Evolutionary conservation across 352 stramenopile genomes (phyloP).

Genomic region (Phytophthora crassamura): DNA sequence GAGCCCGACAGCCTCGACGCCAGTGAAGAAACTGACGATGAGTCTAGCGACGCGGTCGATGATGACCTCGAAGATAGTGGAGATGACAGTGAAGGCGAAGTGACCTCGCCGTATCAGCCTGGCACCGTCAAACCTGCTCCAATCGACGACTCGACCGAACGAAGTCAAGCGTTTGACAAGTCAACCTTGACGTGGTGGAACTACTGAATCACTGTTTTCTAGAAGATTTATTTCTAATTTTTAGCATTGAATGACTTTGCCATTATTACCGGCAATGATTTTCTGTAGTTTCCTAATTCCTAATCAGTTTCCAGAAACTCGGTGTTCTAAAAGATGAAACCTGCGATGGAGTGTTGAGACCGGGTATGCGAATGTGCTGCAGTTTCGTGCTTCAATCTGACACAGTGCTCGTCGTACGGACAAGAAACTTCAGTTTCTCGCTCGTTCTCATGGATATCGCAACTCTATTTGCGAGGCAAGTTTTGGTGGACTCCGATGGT

Average conservation of each 20-base stretch:
- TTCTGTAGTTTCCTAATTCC: no score
- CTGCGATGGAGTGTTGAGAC: background rate
- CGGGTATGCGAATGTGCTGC: background rate
- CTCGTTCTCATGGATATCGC: background rate
- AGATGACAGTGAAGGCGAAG: slow-evolving; percentile 5
- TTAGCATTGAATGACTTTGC: background rate
- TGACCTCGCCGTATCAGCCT: slow-evolving; percentile 3
- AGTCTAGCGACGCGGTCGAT: background rate
- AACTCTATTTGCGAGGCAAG: slow-evolving; percentile 15
- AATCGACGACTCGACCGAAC: slow-evolving; percentile 2
- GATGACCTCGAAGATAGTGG: background rate
- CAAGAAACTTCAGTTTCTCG: slow-evolving; percentile 15
- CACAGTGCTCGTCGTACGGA: background rate
- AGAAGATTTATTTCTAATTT: background rate
- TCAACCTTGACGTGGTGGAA: slow-evolving; percentile 23
- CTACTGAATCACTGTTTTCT: slow-evolving; percentile 2
- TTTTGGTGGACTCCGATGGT: background rate
- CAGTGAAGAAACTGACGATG: slow-evolving; percentile 3
- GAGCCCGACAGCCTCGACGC: background rate
- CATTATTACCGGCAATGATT: no score
- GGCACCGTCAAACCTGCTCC: slow-evolving; percentile 12
- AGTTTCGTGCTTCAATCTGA: slow-evolving; percentile 1
- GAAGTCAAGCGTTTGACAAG: slow-evolving; percentile 20
- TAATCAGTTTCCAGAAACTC: no score
- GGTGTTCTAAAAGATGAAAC: background rate